Evolutionary conservation across 2,329 filamentous ascomycete species (phyloP), one percentile per base, ranked within the genome.

Genomic region (Cordyceps pruinosa): DNA sequence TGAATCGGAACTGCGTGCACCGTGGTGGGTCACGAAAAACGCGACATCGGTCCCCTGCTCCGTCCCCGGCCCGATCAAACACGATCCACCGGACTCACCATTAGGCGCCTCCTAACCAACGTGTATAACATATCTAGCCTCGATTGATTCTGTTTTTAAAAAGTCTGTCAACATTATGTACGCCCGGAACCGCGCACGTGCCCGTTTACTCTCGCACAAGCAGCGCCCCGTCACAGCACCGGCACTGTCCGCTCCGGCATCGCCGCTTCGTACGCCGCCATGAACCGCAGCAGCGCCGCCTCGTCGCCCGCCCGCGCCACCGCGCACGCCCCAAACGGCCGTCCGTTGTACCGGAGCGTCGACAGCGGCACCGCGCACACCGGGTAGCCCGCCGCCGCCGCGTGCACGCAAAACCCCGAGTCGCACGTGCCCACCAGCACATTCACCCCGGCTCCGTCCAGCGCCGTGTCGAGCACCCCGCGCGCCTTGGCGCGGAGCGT

Each of bases 401-500:
- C 60, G n/a, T 61, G 57, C 23, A 61, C 59, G 50, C 59, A 60
- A 10, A 61, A 59, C 15, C 37, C 58, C 12, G 59, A 60, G 17
- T 61, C 60, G 7, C 53, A 57, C 2, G 60, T 55, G 23, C 54
- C 60, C 8, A 52, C 56, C 5, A 61, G 42, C 13, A 61, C 21
- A 8, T 61, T 57, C 12, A 60, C 54, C 12, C 42, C 35, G n/a
- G 45, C 48, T 1, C 41, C n/a, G 6, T 55, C 42, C 17, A 61
- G 58, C 1, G 55, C 59, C 8, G 32, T 45, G 46, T 56, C 39
- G 15, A 61, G 37, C 7, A 59, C 39, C 2, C 49, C 30, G 25
- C 35, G 39, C 23, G 49, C 60, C 26, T 55, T 52, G 15, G 39
- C 13, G 21, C 56, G 56, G 26, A 52, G 53, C 17, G 35, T 15